Percentiles rank a stretch among this genome's conserved stretches.
These are phyloP conservation scores for Elsinoe necatrix DNA, from an alignment of 2,329 filamentous ascomycete genomes.

Conservation along the genomic window DNA sequence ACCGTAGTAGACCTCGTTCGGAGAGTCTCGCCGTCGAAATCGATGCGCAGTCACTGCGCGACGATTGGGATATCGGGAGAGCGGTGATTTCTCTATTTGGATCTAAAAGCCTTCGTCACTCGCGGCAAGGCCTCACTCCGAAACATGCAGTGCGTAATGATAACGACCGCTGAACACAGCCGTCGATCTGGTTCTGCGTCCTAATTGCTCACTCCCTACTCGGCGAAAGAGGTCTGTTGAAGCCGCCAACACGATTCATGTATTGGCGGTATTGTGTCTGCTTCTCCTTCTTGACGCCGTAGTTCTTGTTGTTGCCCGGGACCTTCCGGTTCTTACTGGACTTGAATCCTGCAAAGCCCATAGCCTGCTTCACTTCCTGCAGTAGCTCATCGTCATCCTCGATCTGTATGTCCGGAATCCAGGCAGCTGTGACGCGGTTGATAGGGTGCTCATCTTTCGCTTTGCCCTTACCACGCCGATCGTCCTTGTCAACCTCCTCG, in stretches of 20 bases:
- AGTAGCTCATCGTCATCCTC: conserved; percentile 22
- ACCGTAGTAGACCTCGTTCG: too few species aligned
- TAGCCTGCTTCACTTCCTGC: conserved; percentile 69
- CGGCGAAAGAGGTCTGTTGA: conserved; percentile 60
- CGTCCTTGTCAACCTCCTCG: conserved; percentile 1
- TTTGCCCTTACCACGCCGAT: background rate
- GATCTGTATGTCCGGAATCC: conserved; percentile 20
- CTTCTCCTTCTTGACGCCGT: conserved; percentile 81
- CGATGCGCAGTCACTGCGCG: too few species aligned
- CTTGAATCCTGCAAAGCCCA: conserved; percentile 84
- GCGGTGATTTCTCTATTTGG: too few species aligned
- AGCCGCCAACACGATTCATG: conserved; percentile 78
- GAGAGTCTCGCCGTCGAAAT: too few species aligned
- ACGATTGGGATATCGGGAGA: too few species aligned
- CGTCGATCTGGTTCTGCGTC: too few species aligned
- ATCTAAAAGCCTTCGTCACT: too few species aligned
- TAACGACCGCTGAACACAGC: too few species aligned
- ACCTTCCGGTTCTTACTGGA: conserved; percentile 86
- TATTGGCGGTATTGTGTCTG: conserved; percentile 94
- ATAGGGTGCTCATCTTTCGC: background rate
- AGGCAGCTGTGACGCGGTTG: background rate
- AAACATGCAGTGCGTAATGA: too few species aligned
- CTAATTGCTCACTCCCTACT: conserved; percentile 32
- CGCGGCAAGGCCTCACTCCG: too few species aligned
- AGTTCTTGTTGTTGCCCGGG: conserved; percentile 69